Base-by-base conservation (phyloP, 148 eudicot genomes). In the Bassia scoparia region DNA sequence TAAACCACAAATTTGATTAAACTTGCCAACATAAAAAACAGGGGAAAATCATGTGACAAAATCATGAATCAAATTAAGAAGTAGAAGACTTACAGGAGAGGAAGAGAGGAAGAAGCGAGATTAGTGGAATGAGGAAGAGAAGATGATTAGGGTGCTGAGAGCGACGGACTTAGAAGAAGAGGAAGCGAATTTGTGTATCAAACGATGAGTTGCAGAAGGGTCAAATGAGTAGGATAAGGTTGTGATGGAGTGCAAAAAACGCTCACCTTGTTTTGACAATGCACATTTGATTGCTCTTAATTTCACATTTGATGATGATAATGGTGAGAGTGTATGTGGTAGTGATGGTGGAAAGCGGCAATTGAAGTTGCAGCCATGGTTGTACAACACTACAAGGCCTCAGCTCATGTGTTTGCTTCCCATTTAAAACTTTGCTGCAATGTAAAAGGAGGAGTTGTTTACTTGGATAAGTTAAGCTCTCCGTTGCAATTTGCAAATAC, bases 141-240 rank as follows among this genome's bases (percentile, higher is more conserved):
- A 93, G 84, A 78, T 93, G 86, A 61, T 83, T 34, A 93, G 93
- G 50, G 91, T 79, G 52, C 79, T 80, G 33, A 93, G 77, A 77
- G 89, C 78, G 20, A 91, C 87, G 18, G 86, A 76, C 76, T 90
- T 88, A 44, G 98, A 78, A 0, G 96, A 84, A 17, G 90, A 90
- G 3, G 74, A 55, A 0, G 87, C 83, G 67, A 93, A 93, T 77
- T 87, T 93, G 65, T 76, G 79, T 49, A 93, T 86, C 67, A 85
- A 76, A 61, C 77, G 85, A 43, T 73, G 72, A 58, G 84, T 49
- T 75, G 69, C 67, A 17, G 83, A 73, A 4, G 77, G 68, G 74
- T 88, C 87, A 37, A 58, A 50, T 27, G 81, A 67, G 24, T 27
- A 21, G 74, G 78, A 68, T 7, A 65, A 7, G 30, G 81, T 76